Base-by-base conservation (phyloP, 1,284 basidiomycete species). In the Inonotus hispidus region DNA sequence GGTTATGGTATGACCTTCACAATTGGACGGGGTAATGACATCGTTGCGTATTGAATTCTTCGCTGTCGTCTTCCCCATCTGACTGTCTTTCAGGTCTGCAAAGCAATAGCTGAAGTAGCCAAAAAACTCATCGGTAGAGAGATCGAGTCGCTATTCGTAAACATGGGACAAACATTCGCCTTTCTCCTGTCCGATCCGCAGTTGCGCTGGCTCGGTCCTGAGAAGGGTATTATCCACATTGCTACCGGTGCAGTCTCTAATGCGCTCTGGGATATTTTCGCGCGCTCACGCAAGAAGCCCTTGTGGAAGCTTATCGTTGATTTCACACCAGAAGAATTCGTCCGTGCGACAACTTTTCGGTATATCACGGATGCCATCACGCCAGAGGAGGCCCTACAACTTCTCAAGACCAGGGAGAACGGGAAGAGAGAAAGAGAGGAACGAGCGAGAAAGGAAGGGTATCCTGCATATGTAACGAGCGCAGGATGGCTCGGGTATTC, bases 1-100 rank as follows among this genome's bases (percentile, higher is more conserved):
- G 93, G 94, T 35, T 86, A 93, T 68, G 94, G 95, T 56, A 94
- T 96, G 94, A 95, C 95, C 13, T 97, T 97, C 73, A 96, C 94
- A n/a, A 96, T 95, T 68, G 94, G 95, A 3, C 85, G 93, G 45
- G 94, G 94, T 27, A 98, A 95, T 71, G 95, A 98, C 64, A 93
- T 95, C 67, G 93, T 87, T n/a, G 70, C 67, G 76, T 68, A 27
- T 14, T 32, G 32, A 4, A 8, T 53, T 38, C 35, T 11, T 21
- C 41, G 2, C 16, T 66, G 25, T n/a, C 46, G 14, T 23, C 16
- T 4, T 43, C 3, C n/a, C n/a, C n/a, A n/a, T 16, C 41, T 43
- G 32, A 32, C 32, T 8, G 8, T 49, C 21, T n/a, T 1, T 8
- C 35, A 88, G 86, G 88, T 94, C 59, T 94, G 91, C 73, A 78